phyloP scores from a whole-genome alignment of 192 early-diverging fungal species.

The Coemansia sp. region DNA sequence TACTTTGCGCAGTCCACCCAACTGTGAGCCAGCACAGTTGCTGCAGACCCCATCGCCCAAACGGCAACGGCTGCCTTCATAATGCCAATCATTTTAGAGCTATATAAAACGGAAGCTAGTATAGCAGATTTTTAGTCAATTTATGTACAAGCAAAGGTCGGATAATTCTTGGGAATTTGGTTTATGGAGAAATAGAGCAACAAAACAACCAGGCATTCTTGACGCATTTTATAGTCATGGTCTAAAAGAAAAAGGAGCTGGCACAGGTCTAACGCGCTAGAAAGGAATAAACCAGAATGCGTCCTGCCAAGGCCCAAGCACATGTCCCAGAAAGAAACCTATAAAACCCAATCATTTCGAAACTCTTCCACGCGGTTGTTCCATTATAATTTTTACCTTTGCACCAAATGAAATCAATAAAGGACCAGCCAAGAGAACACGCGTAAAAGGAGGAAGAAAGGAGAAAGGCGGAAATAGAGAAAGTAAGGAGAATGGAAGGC shows the following conservation, averaged over 20 bases:
- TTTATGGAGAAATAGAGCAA: neutral
- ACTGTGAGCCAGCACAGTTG: slow-evolving; percentile 57
- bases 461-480: slow-evolving; percentile 7
- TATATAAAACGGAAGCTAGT: neutral
- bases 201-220: too few species aligned
- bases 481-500: neutral
- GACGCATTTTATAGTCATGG: neutral
- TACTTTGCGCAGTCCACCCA: slow-evolving; percentile 63
- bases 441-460: neutral
- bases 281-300: neutral
- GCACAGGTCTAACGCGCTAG: slow-evolving; percentile 1
- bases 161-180: too few species aligned
- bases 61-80: slow-evolving; percentile 2
- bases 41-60: slow-evolving; percentile 10
- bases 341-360: neutral
- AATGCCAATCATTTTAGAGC: neutral
- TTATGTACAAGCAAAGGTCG: neutral
- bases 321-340: slow-evolving; percentile 3
- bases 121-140: neutral
- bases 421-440: neutral
- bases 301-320: neutral
- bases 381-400: neutral
- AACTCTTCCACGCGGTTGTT: neutral
- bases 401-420: neutral
- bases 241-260: neutral